Evolutionary conservation across 2,329 filamentous ascomycete genomes (phyloP), one percentile per base, ranked within the genome.

Genomic region (Penicillium sp.): DNA sequence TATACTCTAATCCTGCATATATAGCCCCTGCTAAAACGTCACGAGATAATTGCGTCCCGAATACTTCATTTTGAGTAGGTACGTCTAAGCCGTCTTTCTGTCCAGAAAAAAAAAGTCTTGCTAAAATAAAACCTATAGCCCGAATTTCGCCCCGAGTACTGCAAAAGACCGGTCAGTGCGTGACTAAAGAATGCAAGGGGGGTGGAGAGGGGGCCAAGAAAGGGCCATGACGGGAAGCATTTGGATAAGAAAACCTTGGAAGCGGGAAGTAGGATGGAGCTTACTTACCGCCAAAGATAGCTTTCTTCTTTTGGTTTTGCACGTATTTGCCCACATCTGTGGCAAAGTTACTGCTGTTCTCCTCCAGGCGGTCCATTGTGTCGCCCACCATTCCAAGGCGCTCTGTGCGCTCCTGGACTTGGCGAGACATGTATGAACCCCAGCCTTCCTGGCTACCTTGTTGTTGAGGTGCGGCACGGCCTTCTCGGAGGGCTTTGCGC

Each of bases 391-490:
- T 79, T 45, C 88, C 89, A 57, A 99, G 79, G 69, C 88, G 92
- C 77, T 98, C 92, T 0, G 95, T 96, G 50, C 95, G 80, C 76
- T 98, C 93, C 66, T 96, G 92, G 46, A 99, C 76, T 73, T 96
- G 91, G 35, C 93, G 83, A 10, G 90, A 88, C 75, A 98, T 87
- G 70, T 96, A 98, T 44, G 92, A 87, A 67, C 83, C 86, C 69
- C 88, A 88, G 9, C 85, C 83, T 63, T 88, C 84, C 37, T 96
- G 87, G 57, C 84, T 78, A 58, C 75, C 71, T 47, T 55, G 67
- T 60, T 62, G 58, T 3, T 64, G 58, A 16, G 72, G 65, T 3
- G 72, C 66, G 0, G 73, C 71, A 65, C 59, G 71, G 69, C 54
- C 78, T 65, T 73, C 75, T 60, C 73, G 62, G 47, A 68, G 66